A percentile compares a stretch with the other conserved stretches of the same genome.
Evolutionary conservation across 352 stramenopile species (phyloP).

Genomic region (Sclerospora graminicola): DNA sequence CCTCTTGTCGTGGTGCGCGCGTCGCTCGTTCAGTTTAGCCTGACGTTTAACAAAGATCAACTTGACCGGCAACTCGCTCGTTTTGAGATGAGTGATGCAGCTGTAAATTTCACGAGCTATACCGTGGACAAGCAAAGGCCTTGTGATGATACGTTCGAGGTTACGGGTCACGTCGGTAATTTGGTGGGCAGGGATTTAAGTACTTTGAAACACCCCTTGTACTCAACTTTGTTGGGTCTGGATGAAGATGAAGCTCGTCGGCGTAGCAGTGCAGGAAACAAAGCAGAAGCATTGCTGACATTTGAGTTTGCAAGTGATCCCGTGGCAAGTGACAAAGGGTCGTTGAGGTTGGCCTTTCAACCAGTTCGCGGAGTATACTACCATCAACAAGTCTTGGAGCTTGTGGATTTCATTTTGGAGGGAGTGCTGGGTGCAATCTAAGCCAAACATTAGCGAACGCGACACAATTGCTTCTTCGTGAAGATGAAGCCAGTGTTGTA

Average conservation of each 20-base stretch:
- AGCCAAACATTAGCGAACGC: conserved; percentile 58
- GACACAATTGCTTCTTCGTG: conserved; percentile 56
- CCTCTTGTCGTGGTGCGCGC: conserved; percentile 31
- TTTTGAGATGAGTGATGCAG: conserved; percentile 45
- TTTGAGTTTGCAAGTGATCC: conserved; percentile 18
- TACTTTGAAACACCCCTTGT: conserved; percentile 52
- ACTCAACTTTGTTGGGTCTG: conserved; percentile 54
- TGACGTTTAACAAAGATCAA: conserved; percentile 82
- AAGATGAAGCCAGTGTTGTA: conserved; percentile 46
- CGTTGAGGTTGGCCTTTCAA: conserved; percentile 41
- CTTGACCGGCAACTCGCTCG: conserved; percentile 52
- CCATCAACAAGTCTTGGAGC: conserved; percentile 76
- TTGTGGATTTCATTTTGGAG: conserved; percentile 78
- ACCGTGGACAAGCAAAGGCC: conserved; percentile 2
- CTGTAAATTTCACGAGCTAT: conserved; percentile 33
- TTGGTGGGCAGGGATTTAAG: conserved; percentile 68
- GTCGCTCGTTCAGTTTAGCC: conserved; percentile 61
- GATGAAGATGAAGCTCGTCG: conserved; percentile 24
- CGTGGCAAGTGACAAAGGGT: conserved; percentile 25
- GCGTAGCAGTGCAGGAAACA: conserved; percentile 1
- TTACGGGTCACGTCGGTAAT: conserved; percentile 49
- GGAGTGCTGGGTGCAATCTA: conserved; percentile 65
- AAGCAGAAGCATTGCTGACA: conserved; percentile 12
- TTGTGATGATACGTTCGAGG: conserved; percentile 15
- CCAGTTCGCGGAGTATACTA: conserved; percentile 74